Base-by-base conservation (phyloP, 2,329 filamentous ascomycete genomes). In the Ramularia endophylla region DNA sequence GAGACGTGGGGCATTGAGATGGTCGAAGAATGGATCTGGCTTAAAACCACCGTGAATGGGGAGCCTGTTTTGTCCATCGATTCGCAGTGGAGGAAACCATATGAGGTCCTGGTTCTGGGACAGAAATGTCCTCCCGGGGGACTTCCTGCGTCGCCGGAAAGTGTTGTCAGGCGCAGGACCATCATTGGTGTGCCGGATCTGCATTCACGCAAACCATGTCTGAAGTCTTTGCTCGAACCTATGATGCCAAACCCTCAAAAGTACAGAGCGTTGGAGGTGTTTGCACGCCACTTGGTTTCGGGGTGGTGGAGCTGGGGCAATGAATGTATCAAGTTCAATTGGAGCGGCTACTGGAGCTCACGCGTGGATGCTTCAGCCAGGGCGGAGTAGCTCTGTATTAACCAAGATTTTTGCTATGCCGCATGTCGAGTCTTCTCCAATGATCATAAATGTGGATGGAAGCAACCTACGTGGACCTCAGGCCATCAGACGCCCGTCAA, bases 261-360 rank as follows among this genome's bases (percentile, higher is more conserved):
- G 2, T 81, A 78, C 51, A 56, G 59, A 12, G 83, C 75, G 2
- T 66, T 89, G n/a, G 86, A 92, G 62, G 69, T 89, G 2, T 92
- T 90, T 65, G 83, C 85, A 1, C 72, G 86, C 41, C 79, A 83
- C 57, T 64, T 87, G 32, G 86, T 85, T 2, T 73, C 78, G 6
- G 83, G 83, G 0, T 90, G 86, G 85, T 85, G 80, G 74, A 75
- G 76, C 19, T 89, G 83, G 84, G 86, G 86, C 3, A 74, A 88
- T 52, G 80, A 90, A 54, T 81, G 77, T 7, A 61, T 87, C 43
- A 77, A 76, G 46, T 88, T 84, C 53, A 86, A 89, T 56, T 70
- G 73, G 44, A 61, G 70, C 5, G 65, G 67, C 5, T 74, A 69
- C 54, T 80, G 77, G 76, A 30, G 20, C 33, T 15, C 33, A 36